phyloP scores from a whole-genome alignment of 129 eudicot species.

The Tagetes erecta region DNA sequence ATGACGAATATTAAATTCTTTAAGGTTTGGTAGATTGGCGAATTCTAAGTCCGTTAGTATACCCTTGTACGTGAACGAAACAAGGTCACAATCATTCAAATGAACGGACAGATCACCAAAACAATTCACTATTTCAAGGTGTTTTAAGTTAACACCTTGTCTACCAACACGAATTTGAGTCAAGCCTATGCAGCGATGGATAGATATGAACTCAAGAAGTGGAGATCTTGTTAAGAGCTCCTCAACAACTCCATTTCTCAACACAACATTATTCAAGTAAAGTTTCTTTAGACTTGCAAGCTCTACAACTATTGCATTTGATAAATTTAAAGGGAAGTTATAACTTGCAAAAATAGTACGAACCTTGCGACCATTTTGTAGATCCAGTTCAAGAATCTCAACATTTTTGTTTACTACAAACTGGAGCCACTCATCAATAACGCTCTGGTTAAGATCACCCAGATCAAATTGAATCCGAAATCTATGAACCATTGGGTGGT shows the following conservation, averaged over 20 bases:
- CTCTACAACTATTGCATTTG: neutral
- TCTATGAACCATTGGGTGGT: too few species aligned
- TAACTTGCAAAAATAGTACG: neutral
- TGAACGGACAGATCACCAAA: neutral
- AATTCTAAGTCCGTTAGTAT: constrained; percentile 21
- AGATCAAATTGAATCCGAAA: too few species aligned
- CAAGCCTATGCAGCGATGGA: constrained; percentile 27
- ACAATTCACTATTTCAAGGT: constrained; percentile 41
- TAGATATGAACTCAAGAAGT: constrained; percentile 24
- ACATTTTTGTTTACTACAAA: too few species aligned
- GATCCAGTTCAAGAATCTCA: constrained; percentile 8
- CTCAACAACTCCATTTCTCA: constrained; percentile 26
- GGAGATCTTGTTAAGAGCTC: constrained; percentile 29
- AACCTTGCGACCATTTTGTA: neutral
- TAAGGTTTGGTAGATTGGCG: constrained; percentile 41
- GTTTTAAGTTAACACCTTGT: constrained; percentile 24
- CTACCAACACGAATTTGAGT: constrained; percentile 27
- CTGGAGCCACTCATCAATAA: too few species aligned
- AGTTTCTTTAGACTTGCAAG: constrained; percentile 22
- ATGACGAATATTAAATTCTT: too few species aligned
- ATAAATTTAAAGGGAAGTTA: neutral
- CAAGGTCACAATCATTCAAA: constrained; percentile 37
- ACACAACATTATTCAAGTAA: constrained; percentile 33
- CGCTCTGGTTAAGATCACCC: too few species aligned
- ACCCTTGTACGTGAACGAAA: constrained; percentile 42